A percentile compares a stretch with the other conserved stretches of the same genome.
Evolutionary conservation across 2,329 filamentous ascomycete genomes (phyloP).

Genomic region (Dichotomopilus funicola): DNA sequence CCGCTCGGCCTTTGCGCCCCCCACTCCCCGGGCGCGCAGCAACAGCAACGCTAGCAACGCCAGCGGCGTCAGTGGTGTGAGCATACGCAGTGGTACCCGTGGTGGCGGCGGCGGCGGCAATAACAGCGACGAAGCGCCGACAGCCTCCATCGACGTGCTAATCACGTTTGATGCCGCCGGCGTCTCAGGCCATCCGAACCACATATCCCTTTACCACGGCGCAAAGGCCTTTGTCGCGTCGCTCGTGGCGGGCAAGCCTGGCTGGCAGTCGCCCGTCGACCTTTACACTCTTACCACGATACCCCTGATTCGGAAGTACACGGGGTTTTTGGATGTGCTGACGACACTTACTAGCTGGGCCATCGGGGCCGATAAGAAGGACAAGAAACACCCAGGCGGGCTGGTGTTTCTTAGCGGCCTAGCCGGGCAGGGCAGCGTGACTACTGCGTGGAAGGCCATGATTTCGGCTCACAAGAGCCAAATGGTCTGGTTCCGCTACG

Average conservation of each 20-base stretch:
- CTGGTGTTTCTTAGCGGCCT: constrained; percentile 53
- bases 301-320: constrained; percentile 72
- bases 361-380: constrained; percentile 30
- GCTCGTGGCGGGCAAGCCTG: constrained; percentile 57
- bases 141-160: constrained; percentile 65
- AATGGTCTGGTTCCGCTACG: constrained; percentile 98
- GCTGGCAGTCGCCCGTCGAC: constrained; percentile 66
- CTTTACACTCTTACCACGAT: constrained; percentile 79
- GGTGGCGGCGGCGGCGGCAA: no score
- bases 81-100: no score
- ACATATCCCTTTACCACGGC: constrained; percentile 81
- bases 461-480: constrained; percentile 84
- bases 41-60: no score
- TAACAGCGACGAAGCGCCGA: constrained; percentile 30
- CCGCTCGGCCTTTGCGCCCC: constrained; percentile 65
- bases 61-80: no score
- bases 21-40: constrained; percentile 36
- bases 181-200: constrained; percentile 86
- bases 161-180: constrained; percentile 84
- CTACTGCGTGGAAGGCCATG: constrained; percentile 75
- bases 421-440: constrained; percentile 46
- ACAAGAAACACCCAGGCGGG: constrained; percentile 46
- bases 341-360: constrained; percentile 57
- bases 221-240: constrained; percentile 64
- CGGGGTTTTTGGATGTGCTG: constrained; percentile 67